Base-by-base conservation (phyloP, 441 rosid species). In the Gossypium aridum region DNA sequence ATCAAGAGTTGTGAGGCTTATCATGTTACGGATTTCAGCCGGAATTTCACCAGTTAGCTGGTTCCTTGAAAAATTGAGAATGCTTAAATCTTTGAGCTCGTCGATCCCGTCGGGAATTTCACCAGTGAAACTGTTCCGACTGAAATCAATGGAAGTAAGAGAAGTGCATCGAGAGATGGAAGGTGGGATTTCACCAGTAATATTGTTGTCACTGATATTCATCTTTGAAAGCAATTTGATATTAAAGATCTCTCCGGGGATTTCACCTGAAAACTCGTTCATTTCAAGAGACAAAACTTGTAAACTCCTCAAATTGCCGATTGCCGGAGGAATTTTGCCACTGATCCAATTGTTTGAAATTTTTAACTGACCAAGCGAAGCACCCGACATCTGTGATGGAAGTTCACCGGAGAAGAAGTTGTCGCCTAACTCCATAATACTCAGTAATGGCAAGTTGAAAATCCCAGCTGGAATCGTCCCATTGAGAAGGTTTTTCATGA, bases 371-470 rank as follows among this genome's bases (percentile, higher is more conserved):
- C 80, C 86, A 17, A 91, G 81, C 9, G 72, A 59, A 49, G 54
- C 77, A 8, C 91, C 88, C 1, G 94, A 92, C 84, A 92, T 90
- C 56, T 65, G 75, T 0, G 57, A n/a, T 1, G 98, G 97, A 16
- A 94, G 89, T 22, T 89, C 91, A 0, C 97, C 97, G 13, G 97
- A 86, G 75, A 94, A 85, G 68, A 73, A 79, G 55, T 94, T 94
- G 53, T 90, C 89, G 14, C 70, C 75, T 16, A 92, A 73, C 79
- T 94, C 98, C 1, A 89, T 67, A 22, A 91, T 66, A 2, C 64
- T 77, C 17, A 82, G 71, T 17, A 7, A 0, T 0, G 97, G 97
- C 59, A 91, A 14, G 37, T 66, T 86, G 67, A 94, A 90, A 4
- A 94, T 61, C 0, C 98, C 98, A 2, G 87, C 75, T 8, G 98